These are phyloP conservation scores for Bauhinia variegata DNA, from an alignment of 306 rosid genomes.

Conservation along the genomic window DNA sequence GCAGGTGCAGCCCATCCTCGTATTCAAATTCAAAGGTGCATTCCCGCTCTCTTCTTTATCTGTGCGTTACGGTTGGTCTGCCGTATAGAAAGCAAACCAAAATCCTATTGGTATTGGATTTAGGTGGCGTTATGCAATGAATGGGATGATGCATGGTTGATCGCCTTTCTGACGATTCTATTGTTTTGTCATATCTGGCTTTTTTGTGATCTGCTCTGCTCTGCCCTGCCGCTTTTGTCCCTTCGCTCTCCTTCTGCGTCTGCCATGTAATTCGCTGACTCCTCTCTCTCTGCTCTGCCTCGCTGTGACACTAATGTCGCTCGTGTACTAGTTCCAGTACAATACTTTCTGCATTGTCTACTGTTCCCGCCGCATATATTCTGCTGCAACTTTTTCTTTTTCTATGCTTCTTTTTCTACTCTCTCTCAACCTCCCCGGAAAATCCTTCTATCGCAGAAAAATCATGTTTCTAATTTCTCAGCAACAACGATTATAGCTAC, in stretches of 20 bases:
- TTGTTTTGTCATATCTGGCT: slow-evolving; percentile 52
- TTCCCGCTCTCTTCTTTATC: background rate
- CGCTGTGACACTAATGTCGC: background rate
- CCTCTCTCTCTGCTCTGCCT: slow-evolving; percentile 3
- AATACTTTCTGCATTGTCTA: background rate
- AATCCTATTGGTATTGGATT: background rate
- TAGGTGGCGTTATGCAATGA: slow-evolving; percentile 16
- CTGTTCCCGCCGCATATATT: slow-evolving; percentile 7
- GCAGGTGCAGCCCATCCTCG: background rate
- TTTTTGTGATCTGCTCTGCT: slow-evolving; percentile 43
- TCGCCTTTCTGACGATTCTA: slow-evolving; percentile 31
- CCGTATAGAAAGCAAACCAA: too few species aligned
- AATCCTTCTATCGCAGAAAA: background rate
- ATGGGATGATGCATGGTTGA: slow-evolving; percentile 32
- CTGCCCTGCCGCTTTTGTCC: slow-evolving; percentile 52
- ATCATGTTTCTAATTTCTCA: background rate
- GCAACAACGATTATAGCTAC: background rate
- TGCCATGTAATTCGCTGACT: background rate
- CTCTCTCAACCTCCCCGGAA: slow-evolving; percentile 12
- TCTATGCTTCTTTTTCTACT: background rate
- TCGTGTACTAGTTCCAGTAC: background rate
- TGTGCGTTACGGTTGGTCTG: too few species aligned
- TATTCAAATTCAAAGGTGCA: background rate
- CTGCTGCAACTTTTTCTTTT: background rate
- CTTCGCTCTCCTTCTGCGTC: background rate